Conservation (phyloP, 495 filamentous ascomycete genomes). For the Talaromyces trachyspermus region DNA sequence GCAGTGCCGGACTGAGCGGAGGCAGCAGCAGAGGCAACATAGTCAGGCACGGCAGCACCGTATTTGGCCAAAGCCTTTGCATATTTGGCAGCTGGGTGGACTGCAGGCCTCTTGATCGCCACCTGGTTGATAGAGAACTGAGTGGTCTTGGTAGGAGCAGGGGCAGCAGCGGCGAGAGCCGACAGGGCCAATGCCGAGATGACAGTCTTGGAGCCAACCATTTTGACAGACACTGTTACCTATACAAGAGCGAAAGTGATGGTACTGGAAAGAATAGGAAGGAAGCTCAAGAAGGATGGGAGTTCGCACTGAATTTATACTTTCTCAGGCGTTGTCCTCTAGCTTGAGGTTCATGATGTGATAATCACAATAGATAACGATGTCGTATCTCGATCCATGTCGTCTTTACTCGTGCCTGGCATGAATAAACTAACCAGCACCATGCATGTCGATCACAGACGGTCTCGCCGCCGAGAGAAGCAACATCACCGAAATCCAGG, state of each 20-base stretch:
- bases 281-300: not conserved
- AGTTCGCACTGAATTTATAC: too few species aligned
- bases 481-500: too few species aligned
- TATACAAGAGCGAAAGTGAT: not conserved
- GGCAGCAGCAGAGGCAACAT: slow-evolving; percentile 27
- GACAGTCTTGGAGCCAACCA: slow-evolving; percentile 39
- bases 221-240: slow-evolving; percentile 14
- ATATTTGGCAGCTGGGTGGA: slow-evolving; percentile 26
- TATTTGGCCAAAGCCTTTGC: slow-evolving; percentile 39
- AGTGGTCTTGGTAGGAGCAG: slow-evolving; percentile 18
- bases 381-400: not conserved
- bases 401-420: not conserved
- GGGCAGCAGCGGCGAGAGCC: slow-evolving; percentile 27
- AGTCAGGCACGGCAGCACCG: slow-evolving; percentile 29
- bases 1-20: slow-evolving; percentile 43
- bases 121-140: slow-evolving; percentile 38
- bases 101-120: slow-evolving; percentile 22
- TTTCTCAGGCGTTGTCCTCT: too few species aligned
- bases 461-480: too few species aligned
- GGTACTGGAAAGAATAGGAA: not conserved
- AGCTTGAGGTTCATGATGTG: not conserved
- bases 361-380: not conserved
- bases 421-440: too few species aligned
- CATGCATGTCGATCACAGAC: too few species aligned
- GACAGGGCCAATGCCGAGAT: slow-evolving; percentile 25